Percentiles rank a stretch among this genome's conserved stretches.
Conservation (phyloP, 331 rosid species). For the Dryas integrifolia region DNA sequence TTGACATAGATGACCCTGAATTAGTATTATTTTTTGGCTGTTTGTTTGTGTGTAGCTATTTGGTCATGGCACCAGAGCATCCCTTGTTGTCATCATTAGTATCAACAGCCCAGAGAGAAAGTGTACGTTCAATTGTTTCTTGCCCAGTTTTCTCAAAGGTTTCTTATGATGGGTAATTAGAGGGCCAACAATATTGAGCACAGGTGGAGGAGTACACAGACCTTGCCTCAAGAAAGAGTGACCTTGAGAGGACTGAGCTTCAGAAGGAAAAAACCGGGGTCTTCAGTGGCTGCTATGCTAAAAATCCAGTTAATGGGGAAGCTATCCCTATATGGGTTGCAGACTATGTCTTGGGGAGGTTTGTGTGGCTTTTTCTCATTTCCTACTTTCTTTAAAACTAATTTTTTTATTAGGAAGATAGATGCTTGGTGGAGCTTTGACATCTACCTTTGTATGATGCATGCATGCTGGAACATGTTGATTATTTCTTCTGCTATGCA, state of each 20-base stretch:
- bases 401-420: conserved; percentile 12
- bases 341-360: conserved; percentile 97
- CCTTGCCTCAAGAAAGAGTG: conserved; percentile 83
- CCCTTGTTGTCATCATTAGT: conserved; percentile 56
- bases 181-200: conserved; percentile 37
- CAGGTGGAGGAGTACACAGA: conserved; percentile 87
- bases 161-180: conserved; percentile 35
- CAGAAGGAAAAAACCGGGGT: conserved; percentile 95
- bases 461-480: conserved; percentile 19
- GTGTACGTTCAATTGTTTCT: conserved; percentile 47
- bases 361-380: conserved; percentile 29
- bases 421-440: conserved; percentile 17
- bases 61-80: conserved; percentile 95
- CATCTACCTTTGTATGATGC: background rate
- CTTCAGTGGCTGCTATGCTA: conserved; percentile 85
- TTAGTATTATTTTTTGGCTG: conserved; percentile 7
- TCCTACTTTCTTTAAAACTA: conserved; percentile 6
- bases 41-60: conserved; percentile 56
- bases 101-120: conserved; percentile 54
- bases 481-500: conserved; percentile 17
- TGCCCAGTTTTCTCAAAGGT: conserved; percentile 30
- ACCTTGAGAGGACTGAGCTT: conserved; percentile 97
- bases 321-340: conserved; percentile 95
- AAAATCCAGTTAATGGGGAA: conserved; percentile 83
- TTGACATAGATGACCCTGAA: conserved; percentile 1